Conservation (phyloP, 495 filamentous ascomycete genomes). For the Penicillium longicatenatum region DNA sequence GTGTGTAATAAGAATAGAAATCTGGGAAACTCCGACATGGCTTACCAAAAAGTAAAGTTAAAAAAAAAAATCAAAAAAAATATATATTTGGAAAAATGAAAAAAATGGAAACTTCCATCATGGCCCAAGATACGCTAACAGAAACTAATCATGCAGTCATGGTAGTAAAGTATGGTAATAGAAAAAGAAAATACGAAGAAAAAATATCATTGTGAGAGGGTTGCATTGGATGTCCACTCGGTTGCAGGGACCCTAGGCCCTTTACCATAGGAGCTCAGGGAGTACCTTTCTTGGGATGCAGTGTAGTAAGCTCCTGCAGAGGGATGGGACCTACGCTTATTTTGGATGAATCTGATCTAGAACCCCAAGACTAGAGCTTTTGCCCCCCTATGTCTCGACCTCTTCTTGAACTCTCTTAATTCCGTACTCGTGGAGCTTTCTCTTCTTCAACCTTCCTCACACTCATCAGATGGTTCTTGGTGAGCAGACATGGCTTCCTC, state of each 20-base stretch:
- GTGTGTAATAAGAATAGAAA: neutral
- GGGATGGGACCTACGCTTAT: constrained; percentile 19
- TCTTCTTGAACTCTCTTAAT: constrained; percentile 10
- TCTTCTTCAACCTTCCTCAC: constrained; percentile 8
- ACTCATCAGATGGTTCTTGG: constrained; percentile 23
- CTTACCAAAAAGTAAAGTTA: neutral
- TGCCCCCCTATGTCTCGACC: constrained; percentile 15
- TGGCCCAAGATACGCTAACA: neutral
- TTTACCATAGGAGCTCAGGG: constrained; percentile 19
- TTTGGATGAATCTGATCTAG: constrained; percentile 29
- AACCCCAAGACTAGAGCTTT: constrained; percentile 12
- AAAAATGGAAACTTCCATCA: neutral
- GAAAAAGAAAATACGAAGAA: constrained; percentile 4
- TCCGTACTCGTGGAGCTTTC: constrained; percentile 17
- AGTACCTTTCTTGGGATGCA: constrained; percentile 26
- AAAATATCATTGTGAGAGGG: constrained; percentile 23
- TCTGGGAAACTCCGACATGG: neutral
- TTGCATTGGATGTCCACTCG: constrained; percentile 28
- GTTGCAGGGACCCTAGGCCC: constrained; percentile 25
- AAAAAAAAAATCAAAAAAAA: no score
- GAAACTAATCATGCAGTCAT: neutral
- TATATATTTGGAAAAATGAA: no score
- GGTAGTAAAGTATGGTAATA: neutral
- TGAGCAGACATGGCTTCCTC: constrained; percentile 35
- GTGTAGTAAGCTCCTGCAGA: constrained; percentile 27